These are phyloP conservation scores for Trichoderma lentiforme DNA, from an alignment of 2,329 filamentous ascomycete genomes.

Conservation along the genomic window DNA sequence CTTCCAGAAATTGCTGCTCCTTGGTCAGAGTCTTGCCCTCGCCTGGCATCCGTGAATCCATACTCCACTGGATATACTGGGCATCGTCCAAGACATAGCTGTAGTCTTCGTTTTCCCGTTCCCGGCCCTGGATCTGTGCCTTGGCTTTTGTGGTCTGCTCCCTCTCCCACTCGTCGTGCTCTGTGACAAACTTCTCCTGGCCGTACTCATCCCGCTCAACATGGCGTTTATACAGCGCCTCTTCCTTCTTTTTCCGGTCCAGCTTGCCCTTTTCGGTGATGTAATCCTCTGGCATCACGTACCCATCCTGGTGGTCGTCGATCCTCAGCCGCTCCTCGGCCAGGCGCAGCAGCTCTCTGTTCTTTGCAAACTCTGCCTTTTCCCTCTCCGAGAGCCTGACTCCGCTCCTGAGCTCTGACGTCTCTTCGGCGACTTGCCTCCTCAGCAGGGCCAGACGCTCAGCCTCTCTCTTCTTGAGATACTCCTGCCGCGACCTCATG, in stretches of 20 bases:
- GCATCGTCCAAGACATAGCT: constrained; percentile 90
- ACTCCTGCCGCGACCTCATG: constrained; percentile 82
- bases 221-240: constrained; percentile 85
- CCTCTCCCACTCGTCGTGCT: constrained; percentile 93
- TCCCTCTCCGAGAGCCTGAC: constrained; percentile 72
- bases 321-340: constrained; percentile 83
- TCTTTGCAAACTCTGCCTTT: constrained; percentile 83
- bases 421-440: constrained; percentile 87
- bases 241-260: constrained; percentile 80
- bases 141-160: constrained; percentile 88
- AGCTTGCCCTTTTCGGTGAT: constrained; percentile 92
- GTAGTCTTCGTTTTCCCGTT: constrained; percentile 79
- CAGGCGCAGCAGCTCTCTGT: constrained; percentile 74
- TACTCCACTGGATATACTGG: constrained; percentile 80
- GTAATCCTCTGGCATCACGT: constrained; percentile 90
- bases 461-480: constrained; percentile 86
- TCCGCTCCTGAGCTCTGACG: constrained; percentile 73
- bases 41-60: constrained; percentile 69
- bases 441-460: constrained; percentile 83
- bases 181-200: constrained; percentile 84
- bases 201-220: constrained; percentile 84
- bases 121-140: constrained; percentile 72
- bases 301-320: constrained; percentile 89
- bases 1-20: constrained; percentile 74
- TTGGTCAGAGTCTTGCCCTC: constrained; percentile 69